Evolutionary conservation across 768 basidiomycete genomes (phyloP), one percentile per base, ranked within the genome.

Genomic region (Lactarius deliciosus): DNA sequence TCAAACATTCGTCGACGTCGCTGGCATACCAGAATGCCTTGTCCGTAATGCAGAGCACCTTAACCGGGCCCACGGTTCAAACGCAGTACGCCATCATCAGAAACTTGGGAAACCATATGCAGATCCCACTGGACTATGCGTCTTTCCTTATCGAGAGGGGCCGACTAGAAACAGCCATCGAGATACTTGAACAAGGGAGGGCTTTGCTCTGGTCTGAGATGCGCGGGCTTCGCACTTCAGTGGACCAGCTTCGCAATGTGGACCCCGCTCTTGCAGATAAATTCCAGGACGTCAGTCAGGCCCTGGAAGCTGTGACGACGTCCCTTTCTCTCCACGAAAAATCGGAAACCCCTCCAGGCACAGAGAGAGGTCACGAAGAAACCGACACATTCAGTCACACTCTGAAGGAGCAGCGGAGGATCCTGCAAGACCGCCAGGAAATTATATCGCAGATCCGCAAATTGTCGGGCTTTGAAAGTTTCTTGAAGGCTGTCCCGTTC

Each of bases 161-260:
- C 15, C 43, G 43, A 50, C 15, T 64, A 30, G 58, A 34, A 18
- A 40, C 3, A 16, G 69, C 63, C 8, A 11, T 70, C 57, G 65
- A 71, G 57, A 36, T 18, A 36, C 57, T 71, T n/a, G 70, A 71
- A 43, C 45, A 71, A 36, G 70, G 70, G 5, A 57, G 69, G 8
- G 22, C 53, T 20, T 28, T 66, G 2, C 50, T 66, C 16, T 70
- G 69, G 60, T 60, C 40, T n/a, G 64, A 70, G 28, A 41, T 66
- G 50, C 69, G 57, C 15, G 22, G 60, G 13, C 34, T 70, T 40
- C 69, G 65, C 30, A 58, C 55, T 40, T 36, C 61, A 11, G 54
- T 53, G n/a, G 69, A 67, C 38, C 50, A 55, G 28, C 59, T 63
- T 25, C 60, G 70, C 34, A 18, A 10, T 9, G 32, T 45, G 20